Conservation (phyloP, 441 rosid genomes). For the Dalechampia spathulata region DNA sequence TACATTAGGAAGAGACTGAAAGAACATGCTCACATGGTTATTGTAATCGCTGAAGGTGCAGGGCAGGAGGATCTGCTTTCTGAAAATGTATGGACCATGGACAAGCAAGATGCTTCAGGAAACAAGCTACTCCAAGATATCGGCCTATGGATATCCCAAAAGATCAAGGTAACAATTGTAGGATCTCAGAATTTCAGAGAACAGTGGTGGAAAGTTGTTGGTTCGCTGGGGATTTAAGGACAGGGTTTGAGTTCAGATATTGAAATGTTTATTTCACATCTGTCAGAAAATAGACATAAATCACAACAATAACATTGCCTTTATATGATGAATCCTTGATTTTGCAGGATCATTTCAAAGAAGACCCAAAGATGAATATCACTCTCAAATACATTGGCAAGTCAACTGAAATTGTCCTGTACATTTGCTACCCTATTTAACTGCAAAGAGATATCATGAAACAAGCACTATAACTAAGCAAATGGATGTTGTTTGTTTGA, state of each 20-base stretch:
- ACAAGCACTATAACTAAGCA: background rate
- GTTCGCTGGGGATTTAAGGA: too few relatives aligned
- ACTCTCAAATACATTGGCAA: constrained; percentile 72
- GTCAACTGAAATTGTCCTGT: background rate
- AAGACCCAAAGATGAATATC: constrained; percentile 37
- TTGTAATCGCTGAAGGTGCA: constrained; percentile 78
- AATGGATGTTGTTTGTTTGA: constrained; percentile 3
- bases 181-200: too few relatives aligned
- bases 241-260: too few relatives aligned
- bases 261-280: too few relatives aligned
- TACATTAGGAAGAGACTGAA: constrained; percentile 50
- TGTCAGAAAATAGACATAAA: too few relatives aligned
- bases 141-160: constrained; percentile 60
- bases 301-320: too few relatives aligned
- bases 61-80: constrained; percentile 73
- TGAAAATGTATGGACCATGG: constrained; percentile 24
- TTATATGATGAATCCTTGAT: background rate
- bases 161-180: constrained; percentile 70
- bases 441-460: background rate
- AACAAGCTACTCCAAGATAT: constrained; percentile 65
- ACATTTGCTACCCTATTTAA: background rate
- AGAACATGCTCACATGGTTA: constrained; percentile 76
- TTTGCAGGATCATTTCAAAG: constrained; percentile 56
- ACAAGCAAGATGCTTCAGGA: constrained; percentile 63
- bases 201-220: too few relatives aligned